phyloP scores from a whole-genome alignment of 805 yeast species.

The Wickerhamomyces silvicola region DNA sequence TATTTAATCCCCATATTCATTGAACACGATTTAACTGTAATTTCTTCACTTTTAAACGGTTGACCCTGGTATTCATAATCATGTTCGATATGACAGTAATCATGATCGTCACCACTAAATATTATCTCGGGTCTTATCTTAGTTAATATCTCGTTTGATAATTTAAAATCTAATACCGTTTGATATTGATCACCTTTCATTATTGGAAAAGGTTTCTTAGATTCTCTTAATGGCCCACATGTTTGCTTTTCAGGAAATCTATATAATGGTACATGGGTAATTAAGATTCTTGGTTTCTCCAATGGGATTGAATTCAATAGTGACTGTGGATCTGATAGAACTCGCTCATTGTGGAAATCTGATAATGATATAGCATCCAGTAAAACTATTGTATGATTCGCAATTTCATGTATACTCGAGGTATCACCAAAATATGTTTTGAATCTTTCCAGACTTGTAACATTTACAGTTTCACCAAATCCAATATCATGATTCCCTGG shows the following conservation, averaged over 20 bases:
- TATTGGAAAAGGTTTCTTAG: constrained; percentile 57
- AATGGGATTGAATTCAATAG: constrained; percentile 40
- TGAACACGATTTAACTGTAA: constrained; percentile 82
- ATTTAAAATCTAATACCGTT: constrained; percentile 65
- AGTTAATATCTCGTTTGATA: constrained; percentile 53
- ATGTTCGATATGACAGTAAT: constrained; percentile 79
- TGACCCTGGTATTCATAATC: constrained; percentile 20
- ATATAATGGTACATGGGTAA: constrained; percentile 85
- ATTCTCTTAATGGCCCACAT: constrained; percentile 80
- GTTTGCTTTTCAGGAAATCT: constrained; percentile 53
- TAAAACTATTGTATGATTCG: constrained; percentile 68
- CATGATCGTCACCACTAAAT: constrained; percentile 96
- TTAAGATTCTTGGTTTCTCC: constrained; percentile 53
- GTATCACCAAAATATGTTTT: constrained; percentile 68
- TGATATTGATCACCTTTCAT: constrained; percentile 80
- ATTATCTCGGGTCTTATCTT: constrained; percentile 58
- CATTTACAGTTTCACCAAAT: constrained; percentile 66
- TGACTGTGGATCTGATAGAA: constrained; percentile 41
- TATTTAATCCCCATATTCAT: constrained; percentile 86
- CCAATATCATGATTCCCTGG: constrained; percentile 99
- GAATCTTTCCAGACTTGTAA: constrained; percentile 56
- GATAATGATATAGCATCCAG: constrained; percentile 82
- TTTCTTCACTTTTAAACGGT: constrained; percentile 48
- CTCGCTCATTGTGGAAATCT: constrained; percentile 39
- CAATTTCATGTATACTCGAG: constrained; percentile 40